Evolutionary conservation across 192 early-diverging fungal species (phyloP), one percentile per base, ranked within the genome.

Genomic region (Lobosporangium transversale): DNA sequence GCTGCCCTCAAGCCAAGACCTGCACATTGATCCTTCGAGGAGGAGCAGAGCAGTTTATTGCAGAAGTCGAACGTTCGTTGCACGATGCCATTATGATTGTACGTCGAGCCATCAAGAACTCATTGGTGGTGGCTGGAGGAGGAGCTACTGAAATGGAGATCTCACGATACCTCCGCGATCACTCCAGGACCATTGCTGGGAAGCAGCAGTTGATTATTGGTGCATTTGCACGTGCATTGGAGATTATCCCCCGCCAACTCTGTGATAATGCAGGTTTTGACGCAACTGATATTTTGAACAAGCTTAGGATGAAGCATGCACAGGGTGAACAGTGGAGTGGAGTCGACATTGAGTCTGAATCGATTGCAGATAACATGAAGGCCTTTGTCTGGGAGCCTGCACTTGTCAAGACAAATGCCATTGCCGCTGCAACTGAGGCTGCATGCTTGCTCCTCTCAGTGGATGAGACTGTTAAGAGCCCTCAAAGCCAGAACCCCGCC

Each of bases 1-100:
- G 96, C 6, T 99, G 97, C 81, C 85, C 95, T 24, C 84, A 91
- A 71, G 93, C 96, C 53, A 94, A 93, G 78, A 98, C 97, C 0
- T 98, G 96, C 85, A 99, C 97, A 1, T 87, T 99, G 31, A 87
- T 99, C 36, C 84, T 99, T 30, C 89, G 97, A 59, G 97, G 97
- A 67, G 97, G 97, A 59, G 97, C 97, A 23, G 97, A 99, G 80
- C 97, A 99, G 83, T 99, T 99, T 66, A 99, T 99, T 81, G 96
- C 95, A 68, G 97, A 99, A 79, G 96, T 99, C 10, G 96, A 98
- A 84, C 86, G 97, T 62, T 91, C 89, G 71, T 84, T 99, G 81
- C 97, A 99, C 83, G 97, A 99, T 83, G 96, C 97, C 32, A 99
- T 99, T 75, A 99, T 99, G 97, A 95, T 99, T 87, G 97, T 99